These are phyloP conservation scores for Aquilaria yunnanensis DNA, from an alignment of 345 rosid genomes.

Conservation along the genomic window DNA sequence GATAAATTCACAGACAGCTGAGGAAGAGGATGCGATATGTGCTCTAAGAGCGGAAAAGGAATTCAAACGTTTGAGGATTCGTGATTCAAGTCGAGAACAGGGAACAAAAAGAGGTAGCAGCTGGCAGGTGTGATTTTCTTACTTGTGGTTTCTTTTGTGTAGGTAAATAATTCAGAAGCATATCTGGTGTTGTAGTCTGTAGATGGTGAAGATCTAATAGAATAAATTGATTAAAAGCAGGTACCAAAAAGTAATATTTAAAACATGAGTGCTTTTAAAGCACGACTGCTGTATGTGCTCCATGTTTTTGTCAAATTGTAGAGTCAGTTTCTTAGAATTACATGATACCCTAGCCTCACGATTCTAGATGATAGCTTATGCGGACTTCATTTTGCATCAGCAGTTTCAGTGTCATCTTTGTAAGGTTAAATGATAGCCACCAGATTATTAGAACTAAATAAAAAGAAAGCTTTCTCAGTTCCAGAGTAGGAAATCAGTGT, in stretches of 20 bases:
- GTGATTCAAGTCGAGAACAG: constrained; percentile 21
- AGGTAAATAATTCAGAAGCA: constrained; percentile 1
- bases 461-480: constrained; percentile 4
- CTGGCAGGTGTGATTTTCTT: constrained; percentile 31
- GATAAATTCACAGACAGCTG: constrained; percentile 48
- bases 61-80: constrained; percentile 17
- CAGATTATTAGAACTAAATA: constrained; percentile 5
- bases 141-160: constrained; percentile 9
- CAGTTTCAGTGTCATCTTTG: background rate
- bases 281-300: too few relatives aligned
- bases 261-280: too few relatives aligned
- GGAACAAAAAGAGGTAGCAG: constrained; percentile 21
- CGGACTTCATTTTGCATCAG: background rate
- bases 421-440: background rate
- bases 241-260: background rate
- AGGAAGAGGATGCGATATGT: constrained; percentile 43
- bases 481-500: background rate
- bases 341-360: too few relatives aligned
- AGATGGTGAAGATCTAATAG: background rate
- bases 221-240: background rate
- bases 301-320: too few relatives aligned
- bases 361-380: background rate
- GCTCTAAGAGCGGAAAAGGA: constrained; percentile 28
- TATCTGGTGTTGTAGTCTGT: background rate
- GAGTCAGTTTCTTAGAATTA: too few relatives aligned